Evolutionary conservation across 176 grass and related monocot species (phyloP), one percentile per base, ranked within the genome.

Genomic region (Bromus sterilis): DNA sequence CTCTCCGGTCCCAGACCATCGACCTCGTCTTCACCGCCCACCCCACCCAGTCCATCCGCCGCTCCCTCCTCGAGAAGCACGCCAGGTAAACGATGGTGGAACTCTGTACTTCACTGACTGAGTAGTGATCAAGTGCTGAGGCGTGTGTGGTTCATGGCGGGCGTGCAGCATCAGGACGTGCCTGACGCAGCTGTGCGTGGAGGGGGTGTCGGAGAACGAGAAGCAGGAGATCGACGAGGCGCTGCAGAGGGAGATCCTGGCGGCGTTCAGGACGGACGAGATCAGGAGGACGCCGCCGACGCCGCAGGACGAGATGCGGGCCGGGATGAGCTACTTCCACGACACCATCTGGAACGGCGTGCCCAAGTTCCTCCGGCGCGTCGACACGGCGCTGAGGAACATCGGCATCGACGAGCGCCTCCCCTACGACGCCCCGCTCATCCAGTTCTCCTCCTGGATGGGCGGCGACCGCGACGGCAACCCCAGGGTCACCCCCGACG

Each of bases 381-480:
- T 95, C 4, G 93, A 95, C 82, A 92, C 90, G 13, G 93, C 90
- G 34, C 82, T 95, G 77, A 89, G 75, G 89, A 92, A 88, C 78
- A 95, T 95, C n/a, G 93, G 93, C 70, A 92, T 95, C 49, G 82
- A 89, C 42, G 89, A 95, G 62, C 90, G 93, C 32, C 80, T 95
- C 53, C 93, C 90, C 66, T 92, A 95, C 67, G 83, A 89, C 75
- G 87, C 75, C 10, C 93, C 90, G 1, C 90, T 95, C 68, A 95
- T 95, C 79, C 92, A 90, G 75, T 95, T 95, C 82, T 95, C 93
- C 71, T 95, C 93, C 9, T 95, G 93, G 93, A 95, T 95, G 90
- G 93, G 93, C 46, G 93, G 93, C 23, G 93, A 95, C 59, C 93
- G 90, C 77, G 93, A 95, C 76, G 93, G 92, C 40, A 94, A 94